phyloP scores from a whole-genome alignment of 108 stramenopile species.

The Discostella stelligeroides region DNA sequence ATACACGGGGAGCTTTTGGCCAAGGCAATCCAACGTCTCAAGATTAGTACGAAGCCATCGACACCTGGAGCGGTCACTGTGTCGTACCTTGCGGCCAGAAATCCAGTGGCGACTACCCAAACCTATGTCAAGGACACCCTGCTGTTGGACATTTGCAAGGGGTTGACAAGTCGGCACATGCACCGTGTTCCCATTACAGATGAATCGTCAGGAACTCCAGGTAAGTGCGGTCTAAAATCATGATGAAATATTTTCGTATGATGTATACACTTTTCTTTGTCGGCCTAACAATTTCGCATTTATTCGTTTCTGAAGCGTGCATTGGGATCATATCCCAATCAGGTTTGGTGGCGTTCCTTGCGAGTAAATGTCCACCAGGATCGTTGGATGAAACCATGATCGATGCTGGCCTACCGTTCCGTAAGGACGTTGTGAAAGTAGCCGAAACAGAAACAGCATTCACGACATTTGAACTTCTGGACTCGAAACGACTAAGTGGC shows the following conservation, averaged over 20 bases:
- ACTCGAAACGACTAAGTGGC: slow-evolving; percentile 48
- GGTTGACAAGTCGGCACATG: slow-evolving; percentile 30
- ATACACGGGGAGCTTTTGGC: slow-evolving; percentile 45
- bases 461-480: slow-evolving; percentile 56
- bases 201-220: slow-evolving; percentile 26
- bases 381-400: slow-evolving; percentile 46
- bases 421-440: slow-evolving; percentile 45
- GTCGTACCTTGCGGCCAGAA: slow-evolving; percentile 51
- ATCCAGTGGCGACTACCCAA: slow-evolving; percentile 36
- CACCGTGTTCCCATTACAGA: slow-evolving; percentile 47
- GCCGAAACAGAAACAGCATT: slow-evolving; percentile 39
- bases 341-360: slow-evolving; percentile 45
- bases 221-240: not conserved
- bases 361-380: slow-evolving; percentile 38
- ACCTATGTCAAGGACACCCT: slow-evolving; percentile 28
- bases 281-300: not conserved
- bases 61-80: slow-evolving; percentile 50
- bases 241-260: not conserved
- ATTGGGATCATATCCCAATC: slow-evolving; percentile 50
- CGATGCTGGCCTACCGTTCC: slow-evolving; percentile 47
- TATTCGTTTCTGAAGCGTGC: slow-evolving; percentile 5
- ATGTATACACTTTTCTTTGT: not conserved
- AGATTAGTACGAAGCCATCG: slow-evolving; percentile 35
- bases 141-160: slow-evolving; percentile 51
- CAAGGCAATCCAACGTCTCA: slow-evolving; percentile 50